Base-by-base conservation (phyloP, 495 filamentous ascomycete species). In the Rostrohypoxylon terebratum region DNA sequence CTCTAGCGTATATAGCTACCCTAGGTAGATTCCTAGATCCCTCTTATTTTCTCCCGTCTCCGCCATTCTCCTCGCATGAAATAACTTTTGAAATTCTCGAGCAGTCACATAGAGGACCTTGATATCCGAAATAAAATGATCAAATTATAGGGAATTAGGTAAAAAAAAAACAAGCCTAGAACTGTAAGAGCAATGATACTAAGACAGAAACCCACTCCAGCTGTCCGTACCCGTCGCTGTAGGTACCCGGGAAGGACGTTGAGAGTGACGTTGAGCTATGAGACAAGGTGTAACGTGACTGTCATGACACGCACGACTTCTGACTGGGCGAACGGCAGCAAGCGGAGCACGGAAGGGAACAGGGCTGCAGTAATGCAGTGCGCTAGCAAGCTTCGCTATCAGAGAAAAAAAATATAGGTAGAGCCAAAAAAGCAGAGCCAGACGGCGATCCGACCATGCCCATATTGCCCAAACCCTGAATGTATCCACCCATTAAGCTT, bases 301-400 rank as follows among this genome's bases (percentile, higher is more conserved):
- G 38, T 45, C 50, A 60, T 45, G 16, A 21, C 8, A 48, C 10
- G 21, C 44, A 58, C 28, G 16, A 59, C 23, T 40, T 51, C 11
- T 40, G 44, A 38, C 42, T 23, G 57, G 57, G 54, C 33, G n/a
- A 47, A 47, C 66, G 57, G 58, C 62, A 58, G 18, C 42, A 9
- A 59, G 42, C 40, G 51, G 38, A 38, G 34, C 31, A 61, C 5
- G 48, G 64, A 42, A 34, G 34, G 13, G 13, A 42, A 40, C 31
- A 51, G 67, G 67, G 67, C 67, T 70, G 67, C 67, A 64, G 67
- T 70, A 63, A 28, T 64, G 67, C 67, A 64, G 67, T 70, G 63
- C 40, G 20, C 50, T 45, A 44, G 47, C 31, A n/a, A 42, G 38
- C 38, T 9, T 14, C 7, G 16, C 38, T 10, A 28, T 33, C 53